phyloP scores from a whole-genome alignment of 768 basidiomycete genomes.

The Pholiota microspora region DNA sequence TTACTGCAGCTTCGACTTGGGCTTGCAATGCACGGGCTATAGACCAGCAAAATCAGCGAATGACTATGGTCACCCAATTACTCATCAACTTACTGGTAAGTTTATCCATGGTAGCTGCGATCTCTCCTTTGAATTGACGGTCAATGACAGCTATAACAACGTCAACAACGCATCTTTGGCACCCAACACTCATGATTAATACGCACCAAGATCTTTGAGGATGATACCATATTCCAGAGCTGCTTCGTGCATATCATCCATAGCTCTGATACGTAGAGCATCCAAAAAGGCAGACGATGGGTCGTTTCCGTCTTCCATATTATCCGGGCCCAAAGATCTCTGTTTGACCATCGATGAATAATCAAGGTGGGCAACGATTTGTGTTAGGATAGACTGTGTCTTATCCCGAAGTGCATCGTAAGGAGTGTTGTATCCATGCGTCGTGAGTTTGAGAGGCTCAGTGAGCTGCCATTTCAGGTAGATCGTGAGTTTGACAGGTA shows the following conservation, averaged over 20 bases:
- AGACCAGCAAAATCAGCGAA: constrained; percentile 11
- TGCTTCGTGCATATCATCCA: constrained; percentile 84
- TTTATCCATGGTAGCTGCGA: constrained; percentile 82
- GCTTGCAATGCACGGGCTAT: constrained; percentile 76
- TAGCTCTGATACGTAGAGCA: constrained; percentile 75
- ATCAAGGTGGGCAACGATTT: constrained; percentile 77
- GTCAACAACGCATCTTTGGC: neutral
- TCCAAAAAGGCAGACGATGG: constrained; percentile 78
- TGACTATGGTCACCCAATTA: neutral
- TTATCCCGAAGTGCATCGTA: constrained; percentile 80
- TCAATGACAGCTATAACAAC: constrained; percentile 69
- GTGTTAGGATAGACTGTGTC: constrained; percentile 83
- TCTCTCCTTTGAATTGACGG: constrained; percentile 86
- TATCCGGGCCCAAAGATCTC: constrained; percentile 73
- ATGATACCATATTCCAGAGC: constrained; percentile 83
- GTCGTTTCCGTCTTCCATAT: constrained; percentile 68
- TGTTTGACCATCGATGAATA: constrained; percentile 67
- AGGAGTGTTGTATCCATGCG: constrained; percentile 82
- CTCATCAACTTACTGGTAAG: constrained; percentile 45
- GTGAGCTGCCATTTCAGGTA: constrained; percentile 75
- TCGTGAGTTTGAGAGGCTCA: constrained; percentile 62
- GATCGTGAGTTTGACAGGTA: constrained; percentile 79
- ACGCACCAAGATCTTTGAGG: constrained; percentile 72
- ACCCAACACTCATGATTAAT: neutral
- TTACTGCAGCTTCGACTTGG: constrained; percentile 82